Evolutionary conservation across 306 rosid species (phyloP).

Genomic region (Ochetophila trinervis): DNA sequence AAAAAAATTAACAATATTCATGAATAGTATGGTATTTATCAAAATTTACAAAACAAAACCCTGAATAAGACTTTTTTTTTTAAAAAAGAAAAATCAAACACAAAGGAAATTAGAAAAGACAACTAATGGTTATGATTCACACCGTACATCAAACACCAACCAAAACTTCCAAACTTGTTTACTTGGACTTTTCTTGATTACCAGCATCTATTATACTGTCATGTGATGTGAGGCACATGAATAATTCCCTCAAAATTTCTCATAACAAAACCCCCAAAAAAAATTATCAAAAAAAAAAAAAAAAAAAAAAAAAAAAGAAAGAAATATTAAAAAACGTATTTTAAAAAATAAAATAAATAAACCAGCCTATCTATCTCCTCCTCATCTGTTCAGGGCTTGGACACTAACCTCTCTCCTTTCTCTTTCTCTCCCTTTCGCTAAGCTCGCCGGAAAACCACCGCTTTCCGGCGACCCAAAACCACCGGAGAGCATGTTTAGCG

Average conservation of each 20-base stretch:
- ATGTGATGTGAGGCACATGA: background rate
- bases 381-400: constrained; percentile 1
- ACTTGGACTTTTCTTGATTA: background rate
- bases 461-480: constrained; percentile 31
- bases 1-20: no score
- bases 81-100: no score
- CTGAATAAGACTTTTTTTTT: no score
- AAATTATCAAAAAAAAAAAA: background rate
- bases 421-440: background rate
- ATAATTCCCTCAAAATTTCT: background rate
- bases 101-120: no score
- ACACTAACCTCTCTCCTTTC: constrained; percentile 18
- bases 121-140: background rate
- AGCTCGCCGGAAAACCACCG: constrained; percentile 24
- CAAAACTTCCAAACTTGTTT: background rate
- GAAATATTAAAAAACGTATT: background rate
- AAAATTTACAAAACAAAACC: no score
- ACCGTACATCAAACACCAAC: background rate
- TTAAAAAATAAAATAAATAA: background rate
- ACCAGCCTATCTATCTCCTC: background rate
- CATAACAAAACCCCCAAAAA: background rate
- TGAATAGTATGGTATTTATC: no score
- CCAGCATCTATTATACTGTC: background rate
- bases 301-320: background rate
- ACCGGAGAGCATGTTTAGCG: constrained; percentile 19